These are phyloP conservation scores for Mycena maculata DNA, from an alignment of 768 basidiomycete species.

Conservation along the genomic window DNA sequence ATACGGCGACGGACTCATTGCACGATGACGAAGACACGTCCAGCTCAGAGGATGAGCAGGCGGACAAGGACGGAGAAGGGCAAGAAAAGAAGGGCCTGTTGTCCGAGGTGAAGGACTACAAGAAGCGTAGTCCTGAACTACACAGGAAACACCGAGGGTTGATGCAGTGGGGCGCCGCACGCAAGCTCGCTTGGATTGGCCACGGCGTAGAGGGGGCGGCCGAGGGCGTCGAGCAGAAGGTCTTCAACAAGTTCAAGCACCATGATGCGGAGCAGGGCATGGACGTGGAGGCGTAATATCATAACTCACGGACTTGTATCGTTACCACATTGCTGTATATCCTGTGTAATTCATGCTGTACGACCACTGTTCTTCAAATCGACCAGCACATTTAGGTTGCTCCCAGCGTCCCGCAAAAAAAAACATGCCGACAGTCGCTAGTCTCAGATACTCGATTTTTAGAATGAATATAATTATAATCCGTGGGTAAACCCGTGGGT, in stretches of 20 bases:
- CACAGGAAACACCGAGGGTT: conserved; percentile 69
- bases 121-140: conserved; percentile 55
- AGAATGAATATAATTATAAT: conserved; percentile 10
- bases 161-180: conserved; percentile 68
- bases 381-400: too few species aligned
- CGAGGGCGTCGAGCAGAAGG: conserved; percentile 52
- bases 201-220: conserved; percentile 60
- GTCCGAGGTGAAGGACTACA: conserved; percentile 54
- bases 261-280: conserved; percentile 48
- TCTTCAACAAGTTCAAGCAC: conserved; percentile 52
- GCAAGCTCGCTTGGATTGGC: conserved; percentile 68
- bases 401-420: too few species aligned
- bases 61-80: conserved; percentile 2
- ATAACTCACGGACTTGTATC: conserved; percentile 17
- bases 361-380: too few species aligned
- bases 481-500: neutral
- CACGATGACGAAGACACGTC: conserved; percentile 36
- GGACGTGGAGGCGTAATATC: conserved; percentile 52
- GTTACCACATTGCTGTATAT: neutral
- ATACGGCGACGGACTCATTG: conserved; percentile 35
- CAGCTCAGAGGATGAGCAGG: conserved; percentile 37
- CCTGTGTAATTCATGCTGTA: too few species aligned
- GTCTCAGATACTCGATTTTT: too few species aligned
- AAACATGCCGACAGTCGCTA: too few species aligned
- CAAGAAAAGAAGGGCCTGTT: conserved; percentile 38